phyloP scores from a whole-genome alignment of 106 monocot genomes.

The Gastrodia elata region DNA sequence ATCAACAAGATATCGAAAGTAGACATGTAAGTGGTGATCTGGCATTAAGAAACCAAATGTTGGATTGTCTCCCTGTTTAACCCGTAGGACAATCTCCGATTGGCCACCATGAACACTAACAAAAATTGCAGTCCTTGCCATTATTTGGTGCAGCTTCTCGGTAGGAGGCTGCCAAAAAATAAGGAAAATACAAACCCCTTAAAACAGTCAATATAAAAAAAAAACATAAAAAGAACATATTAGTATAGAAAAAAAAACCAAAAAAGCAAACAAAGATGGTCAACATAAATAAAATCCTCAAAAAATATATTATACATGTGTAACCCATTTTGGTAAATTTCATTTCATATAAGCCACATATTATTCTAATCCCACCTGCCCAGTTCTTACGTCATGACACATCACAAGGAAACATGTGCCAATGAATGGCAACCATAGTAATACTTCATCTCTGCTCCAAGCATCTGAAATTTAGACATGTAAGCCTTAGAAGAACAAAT shows the following conservation, averaged over 20 bases:
- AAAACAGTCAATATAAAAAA: background rate
- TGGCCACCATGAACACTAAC: conserved; percentile 84
- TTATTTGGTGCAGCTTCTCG: conserved; percentile 93
- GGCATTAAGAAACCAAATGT: conserved; percentile 99
- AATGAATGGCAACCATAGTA: conserved; percentile 73
- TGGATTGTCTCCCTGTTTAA: conserved; percentile 90
- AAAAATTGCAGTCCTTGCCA: conserved; percentile 80
- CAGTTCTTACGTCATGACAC: conserved; percentile 63
- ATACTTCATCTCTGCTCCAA: conserved; percentile 91
- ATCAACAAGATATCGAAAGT: conserved; percentile 79
- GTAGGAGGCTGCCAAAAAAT: conserved; percentile 70
- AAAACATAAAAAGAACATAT: background rate
- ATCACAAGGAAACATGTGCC: conserved; percentile 74
- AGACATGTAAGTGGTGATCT: conserved; percentile 79
- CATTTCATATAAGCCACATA: conserved; percentile 20
- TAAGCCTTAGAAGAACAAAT: conserved; percentile 68
- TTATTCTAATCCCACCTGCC: conserved; percentile 87
- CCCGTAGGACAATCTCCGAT: conserved; percentile 88
- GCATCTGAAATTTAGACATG: conserved; percentile 90
- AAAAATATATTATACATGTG: conserved; percentile 9
- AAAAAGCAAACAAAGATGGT: background rate
- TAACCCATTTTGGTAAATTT: conserved; percentile 9
- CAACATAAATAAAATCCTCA: conserved; percentile 1
- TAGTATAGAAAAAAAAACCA: background rate
- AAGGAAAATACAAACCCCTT: background rate